Percentiles rank a stretch among this genome's conserved stretches.
These are phyloP conservation scores for Fusarium sp. DNA, from an alignment of 2,329 filamentous ascomycete species.

Conservation along the genomic window DNA sequence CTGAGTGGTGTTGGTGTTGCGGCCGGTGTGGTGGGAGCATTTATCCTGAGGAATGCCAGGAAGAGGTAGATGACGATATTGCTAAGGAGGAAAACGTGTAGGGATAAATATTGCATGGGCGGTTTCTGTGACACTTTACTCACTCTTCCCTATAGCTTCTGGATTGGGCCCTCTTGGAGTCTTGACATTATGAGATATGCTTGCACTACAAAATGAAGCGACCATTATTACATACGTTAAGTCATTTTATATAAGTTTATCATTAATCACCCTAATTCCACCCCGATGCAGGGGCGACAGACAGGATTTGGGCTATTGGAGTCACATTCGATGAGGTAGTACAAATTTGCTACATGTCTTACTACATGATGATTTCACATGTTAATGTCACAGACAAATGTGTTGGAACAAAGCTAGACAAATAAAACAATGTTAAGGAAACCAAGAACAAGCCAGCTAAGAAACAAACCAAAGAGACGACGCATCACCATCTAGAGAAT, in stretches of 20 bases:
- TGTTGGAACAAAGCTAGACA: constrained; percentile 23
- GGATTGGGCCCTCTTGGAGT: constrained; percentile 24
- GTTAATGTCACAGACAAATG: background rate
- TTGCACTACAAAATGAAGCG: constrained; percentile 41
- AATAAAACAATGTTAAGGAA: constrained; percentile 44
- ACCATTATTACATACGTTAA: constrained; percentile 20
- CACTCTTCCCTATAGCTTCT: constrained; percentile 22
- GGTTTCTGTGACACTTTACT: constrained; percentile 26
- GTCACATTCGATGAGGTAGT: background rate
- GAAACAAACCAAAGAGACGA: constrained; percentile 47
- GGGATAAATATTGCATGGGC: constrained; percentile 18
- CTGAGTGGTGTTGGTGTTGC: constrained; percentile 92
- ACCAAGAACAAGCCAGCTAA: constrained; percentile 53
- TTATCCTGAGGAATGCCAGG: constrained; percentile 81
- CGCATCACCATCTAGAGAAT: constrained; percentile 45
- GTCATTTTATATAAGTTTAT: constrained; percentile 9
- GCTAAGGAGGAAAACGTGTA: background rate
- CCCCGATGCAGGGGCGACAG: too few species aligned
- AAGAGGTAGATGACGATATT: constrained; percentile 54
- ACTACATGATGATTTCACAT: background rate
- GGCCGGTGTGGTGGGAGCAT: constrained; percentile 89
- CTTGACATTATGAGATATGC: constrained; percentile 32
- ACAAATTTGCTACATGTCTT: background rate
- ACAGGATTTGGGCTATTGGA: background rate
- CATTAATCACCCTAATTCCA: background rate